Evolutionary conservation across 345 rosid genomes (phyloP).

Genomic region (Linum tenue): DNA sequence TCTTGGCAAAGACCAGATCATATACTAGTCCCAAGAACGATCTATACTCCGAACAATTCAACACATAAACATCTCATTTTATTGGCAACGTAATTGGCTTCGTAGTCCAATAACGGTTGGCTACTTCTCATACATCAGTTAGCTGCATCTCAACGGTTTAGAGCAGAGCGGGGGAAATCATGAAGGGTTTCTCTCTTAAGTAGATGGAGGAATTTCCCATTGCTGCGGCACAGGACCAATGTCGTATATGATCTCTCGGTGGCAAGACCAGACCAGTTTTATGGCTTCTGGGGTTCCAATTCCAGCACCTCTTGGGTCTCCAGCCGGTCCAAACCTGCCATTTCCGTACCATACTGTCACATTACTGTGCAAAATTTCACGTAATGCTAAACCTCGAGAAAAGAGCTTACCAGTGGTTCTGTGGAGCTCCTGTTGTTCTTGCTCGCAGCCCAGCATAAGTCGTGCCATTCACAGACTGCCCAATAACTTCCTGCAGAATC

Average conservation of each 20-base stretch:
- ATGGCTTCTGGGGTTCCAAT: constrained; percentile 97
- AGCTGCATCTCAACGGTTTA: background rate
- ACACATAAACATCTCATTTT: too few relatives aligned
- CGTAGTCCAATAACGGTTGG: background rate
- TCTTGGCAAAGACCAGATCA: too few relatives aligned
- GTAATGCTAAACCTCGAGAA: background rate
- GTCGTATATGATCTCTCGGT: constrained; percentile 87
- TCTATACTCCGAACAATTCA: too few relatives aligned
- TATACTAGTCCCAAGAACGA: too few relatives aligned
- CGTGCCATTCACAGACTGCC: constrained; percentile 85
- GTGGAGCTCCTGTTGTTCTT: constrained; percentile 97
- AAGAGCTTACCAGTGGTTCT: constrained; percentile 76
- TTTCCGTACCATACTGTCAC: background rate
- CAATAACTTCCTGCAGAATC: constrained; percentile 66
- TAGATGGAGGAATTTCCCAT: constrained; percentile 77
- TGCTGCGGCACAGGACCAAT: constrained; percentile 62
- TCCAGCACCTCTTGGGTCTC: constrained; percentile 98
- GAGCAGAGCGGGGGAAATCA: too few relatives aligned
- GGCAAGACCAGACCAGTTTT: constrained; percentile 97
- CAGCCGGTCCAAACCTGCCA: constrained; percentile 93
- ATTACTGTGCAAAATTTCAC: background rate
- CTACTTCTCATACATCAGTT: background rate
- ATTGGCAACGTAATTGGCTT: too few relatives aligned
- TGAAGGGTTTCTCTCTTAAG: constrained; percentile 23
- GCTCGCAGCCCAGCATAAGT: constrained; percentile 94